Base-by-base conservation (phyloP, 257 asterid species). In the Nicotiana obtusifolia region DNA sequence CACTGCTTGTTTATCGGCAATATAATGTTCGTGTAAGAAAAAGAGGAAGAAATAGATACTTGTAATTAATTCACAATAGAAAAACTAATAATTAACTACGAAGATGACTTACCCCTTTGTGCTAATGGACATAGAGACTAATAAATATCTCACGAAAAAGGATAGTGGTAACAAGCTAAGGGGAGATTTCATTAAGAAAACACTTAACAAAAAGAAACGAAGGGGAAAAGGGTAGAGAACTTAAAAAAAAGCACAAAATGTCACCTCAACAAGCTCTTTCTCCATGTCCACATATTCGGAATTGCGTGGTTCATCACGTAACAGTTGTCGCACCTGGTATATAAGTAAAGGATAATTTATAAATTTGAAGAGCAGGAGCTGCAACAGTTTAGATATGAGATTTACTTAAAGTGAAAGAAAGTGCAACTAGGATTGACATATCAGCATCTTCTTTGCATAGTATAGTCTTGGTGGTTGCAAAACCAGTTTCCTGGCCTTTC, bases 251-350 rank as follows among this genome's bases (percentile, higher is more conserved):
- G 65, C 78, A 37, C 60, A 80, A 49, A 75, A 81, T 84, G 84
- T 89, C 91, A 95, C 99, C 99, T 96, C 99, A 30, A 52, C 87
- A 61, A 96, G 98, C 90, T 94, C 99, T 89, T 91, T 96, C 90
- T 94, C 97, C 98, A 96, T 93, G 89, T 96, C 99, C 87, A 90
- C 64, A 83, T 86, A 94, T 61, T 96, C 98, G 13, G 99, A 78
- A 88, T 96, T 96, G 84, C 86, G 87, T 37, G 93, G 95, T 56
- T 94, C 98, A 86, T 92, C 97, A 20, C 83, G 85, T 90, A 96
- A 84, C 64, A 96, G 85, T 26, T 85, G 65, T 81, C 88, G 94
- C 78, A 96, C 95, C 99, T 96, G 91, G 77, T 78, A 22, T 83
- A 88, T 28, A 37, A 22, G 53, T 31, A 61, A 77, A 82, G 44